phyloP scores from a whole-genome alignment of 331 rosid genomes.

The Telfairia occidentalis region DNA sequence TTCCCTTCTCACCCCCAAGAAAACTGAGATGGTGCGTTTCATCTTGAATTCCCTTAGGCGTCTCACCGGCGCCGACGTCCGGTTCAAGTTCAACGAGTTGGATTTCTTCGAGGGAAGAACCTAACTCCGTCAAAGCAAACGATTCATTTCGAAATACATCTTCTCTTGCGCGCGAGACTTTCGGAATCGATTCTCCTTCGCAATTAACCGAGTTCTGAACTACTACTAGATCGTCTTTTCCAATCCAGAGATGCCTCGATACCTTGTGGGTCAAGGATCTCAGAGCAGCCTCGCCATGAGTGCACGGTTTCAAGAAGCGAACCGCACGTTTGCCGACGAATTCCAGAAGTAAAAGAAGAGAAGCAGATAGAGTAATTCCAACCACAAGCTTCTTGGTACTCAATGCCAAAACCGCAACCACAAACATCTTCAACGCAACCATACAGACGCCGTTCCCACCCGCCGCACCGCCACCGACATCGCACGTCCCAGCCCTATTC shows the following conservation, averaged over 20 bases:
- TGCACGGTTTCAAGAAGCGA: slow-evolving; percentile 20
- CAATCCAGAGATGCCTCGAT: not conserved
- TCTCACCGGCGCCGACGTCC: not conserved
- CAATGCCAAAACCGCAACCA: slow-evolving; percentile 28
- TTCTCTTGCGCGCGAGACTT: not conserved
- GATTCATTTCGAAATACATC: slow-evolving; percentile 2
- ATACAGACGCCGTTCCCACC: not conserved
- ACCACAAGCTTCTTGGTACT: slow-evolving; percentile 38
- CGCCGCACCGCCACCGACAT: not conserved
- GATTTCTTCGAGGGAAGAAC: slow-evolving; percentile 4
- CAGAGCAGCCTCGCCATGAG: not conserved
- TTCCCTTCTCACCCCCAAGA: not conserved
- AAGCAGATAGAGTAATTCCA: slow-evolving; percentile 63
- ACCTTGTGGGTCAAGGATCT: slow-evolving; percentile 12
- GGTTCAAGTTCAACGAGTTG: slow-evolving; percentile 5
- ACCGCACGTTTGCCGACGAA: slow-evolving; percentile 26
- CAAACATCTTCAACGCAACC: slow-evolving; percentile 23
- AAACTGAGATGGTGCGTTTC: not conserved
- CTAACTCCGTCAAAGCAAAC: not conserved
- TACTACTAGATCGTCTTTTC: not conserved
- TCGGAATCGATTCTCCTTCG: not conserved
- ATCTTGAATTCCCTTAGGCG: not conserved
- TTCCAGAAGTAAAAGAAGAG: slow-evolving; percentile 48
- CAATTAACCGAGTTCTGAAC: not conserved
- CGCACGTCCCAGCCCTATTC: not conserved